Percentiles rank a stretch among this genome's conserved stretches.
phyloP scores from a whole-genome alignment of 2,329 filamentous ascomycete species.

The Xylariaceae sp. region DNA sequence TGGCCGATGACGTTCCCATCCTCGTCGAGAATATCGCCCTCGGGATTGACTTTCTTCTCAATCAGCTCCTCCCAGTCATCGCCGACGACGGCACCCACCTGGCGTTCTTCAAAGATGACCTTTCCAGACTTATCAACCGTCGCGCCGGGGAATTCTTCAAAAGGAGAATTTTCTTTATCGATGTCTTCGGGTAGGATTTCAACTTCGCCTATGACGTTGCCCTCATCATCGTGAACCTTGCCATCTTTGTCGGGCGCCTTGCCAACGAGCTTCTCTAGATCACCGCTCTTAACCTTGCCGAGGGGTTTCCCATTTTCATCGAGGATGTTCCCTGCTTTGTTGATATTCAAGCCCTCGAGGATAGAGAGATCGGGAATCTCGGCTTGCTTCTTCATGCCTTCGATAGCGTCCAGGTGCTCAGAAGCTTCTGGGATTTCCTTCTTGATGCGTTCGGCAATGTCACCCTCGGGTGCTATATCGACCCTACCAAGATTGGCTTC shows the following conservation, averaged over 20 bases:
- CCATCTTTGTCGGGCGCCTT: conserved; percentile 40
- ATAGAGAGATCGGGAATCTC: conserved; percentile 28
- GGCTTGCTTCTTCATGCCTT: conserved; percentile 29
- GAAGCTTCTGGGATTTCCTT: conserved; percentile 31
- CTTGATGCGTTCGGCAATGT: conserved; percentile 33
- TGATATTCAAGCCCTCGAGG: conserved; percentile 39
- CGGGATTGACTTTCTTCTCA: conserved; percentile 34
- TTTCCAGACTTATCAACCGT: conserved; percentile 34
- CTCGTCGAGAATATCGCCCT: conserved; percentile 35
- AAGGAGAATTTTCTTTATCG: conserved; percentile 32
- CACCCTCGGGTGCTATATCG: conserved; percentile 42
- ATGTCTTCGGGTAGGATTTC: conserved; percentile 37
- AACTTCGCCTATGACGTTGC: conserved; percentile 34
- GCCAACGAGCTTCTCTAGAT: conserved; percentile 38
- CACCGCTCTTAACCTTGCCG: conserved; percentile 38
- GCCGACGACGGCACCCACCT: conserved; percentile 36
- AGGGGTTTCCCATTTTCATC: conserved; percentile 40
- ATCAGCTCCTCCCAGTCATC: conserved; percentile 33
- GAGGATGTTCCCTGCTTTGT: conserved; percentile 41
- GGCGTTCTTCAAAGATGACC: conserved; percentile 34
- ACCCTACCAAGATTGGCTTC: conserved; percentile 60
- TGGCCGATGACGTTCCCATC: conserved; percentile 33
- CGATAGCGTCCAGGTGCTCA: conserved; percentile 31
- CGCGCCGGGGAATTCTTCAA: conserved; percentile 35
- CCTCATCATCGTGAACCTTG: conserved; percentile 35